Conservation (phyloP, 2,329 filamentous ascomycete species). For the Thielaviopsis ethacetica region DNA sequence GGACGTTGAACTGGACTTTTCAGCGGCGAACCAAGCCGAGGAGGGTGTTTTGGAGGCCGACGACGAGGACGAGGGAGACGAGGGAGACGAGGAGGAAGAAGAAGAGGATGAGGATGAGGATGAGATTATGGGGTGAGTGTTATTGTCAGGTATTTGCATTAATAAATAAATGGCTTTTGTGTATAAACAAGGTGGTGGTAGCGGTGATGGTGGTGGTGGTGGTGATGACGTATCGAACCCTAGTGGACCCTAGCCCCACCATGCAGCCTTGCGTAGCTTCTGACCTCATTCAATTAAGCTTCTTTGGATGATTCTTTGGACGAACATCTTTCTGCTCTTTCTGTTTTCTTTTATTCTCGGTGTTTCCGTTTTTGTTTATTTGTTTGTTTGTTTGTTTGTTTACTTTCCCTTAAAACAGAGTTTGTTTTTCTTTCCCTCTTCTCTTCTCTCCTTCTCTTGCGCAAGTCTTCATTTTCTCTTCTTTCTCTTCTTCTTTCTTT, state of each 20-base stretch:
- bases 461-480: neutral
- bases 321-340: too few relatives aligned
- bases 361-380: neutral
- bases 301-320: too few relatives aligned
- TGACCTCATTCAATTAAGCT: neutral
- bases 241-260: too few relatives aligned
- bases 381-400: neutral
- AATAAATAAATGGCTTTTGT: too few relatives aligned
- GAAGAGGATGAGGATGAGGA: conserved; percentile 1
- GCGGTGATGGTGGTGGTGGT: too few relatives aligned
- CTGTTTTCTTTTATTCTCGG: neutral
- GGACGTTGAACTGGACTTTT: neutral
- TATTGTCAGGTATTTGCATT: too few relatives aligned
- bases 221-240: too few relatives aligned
- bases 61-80: conserved; percentile 1
- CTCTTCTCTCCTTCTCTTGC: neutral
- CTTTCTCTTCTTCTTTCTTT: neutral
- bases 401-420: neutral
- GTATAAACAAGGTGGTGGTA: too few relatives aligned
- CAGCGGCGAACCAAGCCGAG: neutral
- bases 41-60: conserved; percentile 1
- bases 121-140: too few relatives aligned
- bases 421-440: neutral
- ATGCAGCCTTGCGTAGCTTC: too few relatives aligned
- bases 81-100: conserved; percentile 4